Evolutionary conservation across 2,329 filamentous ascomycete genomes (phyloP).

Genomic region (Sporothrix schenckii): DNA sequence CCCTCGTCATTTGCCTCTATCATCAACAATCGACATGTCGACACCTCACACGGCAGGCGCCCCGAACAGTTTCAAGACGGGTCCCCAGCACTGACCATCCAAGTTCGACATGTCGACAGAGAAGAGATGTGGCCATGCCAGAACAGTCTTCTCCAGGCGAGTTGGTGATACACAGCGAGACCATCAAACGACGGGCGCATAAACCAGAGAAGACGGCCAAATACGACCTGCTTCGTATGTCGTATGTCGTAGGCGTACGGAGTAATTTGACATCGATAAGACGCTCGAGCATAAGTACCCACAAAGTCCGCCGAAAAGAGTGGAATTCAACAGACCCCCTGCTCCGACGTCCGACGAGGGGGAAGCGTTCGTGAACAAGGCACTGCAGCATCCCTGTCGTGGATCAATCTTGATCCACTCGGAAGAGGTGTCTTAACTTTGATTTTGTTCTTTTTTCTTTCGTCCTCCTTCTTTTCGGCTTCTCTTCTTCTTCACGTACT

Average conservation of each 20-base stretch:
- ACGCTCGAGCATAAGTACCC: background rate
- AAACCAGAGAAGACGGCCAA: background rate
- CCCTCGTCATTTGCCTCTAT: background rate
- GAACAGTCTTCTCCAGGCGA: background rate
- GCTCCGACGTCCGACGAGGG: background rate
- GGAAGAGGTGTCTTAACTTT: background rate
- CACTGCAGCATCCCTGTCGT: conserved; percentile 18
- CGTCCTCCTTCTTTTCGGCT: background rate
- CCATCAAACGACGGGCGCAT: conserved; percentile 17
- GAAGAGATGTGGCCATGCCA: background rate
- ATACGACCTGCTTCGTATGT: background rate
- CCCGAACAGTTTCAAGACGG: background rate
- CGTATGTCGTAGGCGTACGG: too few relatives aligned
- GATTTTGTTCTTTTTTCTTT: background rate
- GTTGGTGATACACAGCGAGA: conserved; percentile 4
- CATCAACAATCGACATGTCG: conserved; percentile 10
- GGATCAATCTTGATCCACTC: conserved; percentile 27
- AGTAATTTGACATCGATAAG: background rate
- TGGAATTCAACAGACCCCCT: conserved; percentile 20
- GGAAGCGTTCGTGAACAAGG: conserved; percentile 7
- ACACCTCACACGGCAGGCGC: conserved; percentile 15
- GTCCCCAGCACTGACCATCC: conserved; percentile 9
- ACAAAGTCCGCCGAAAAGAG: background rate
- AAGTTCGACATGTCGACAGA: background rate
- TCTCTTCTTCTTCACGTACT: background rate